Evolutionary conservation across 208 protist species (phyloP), one percentile per base, ranked within the genome.

Genomic region (Wallacemonas sp.): DNA sequence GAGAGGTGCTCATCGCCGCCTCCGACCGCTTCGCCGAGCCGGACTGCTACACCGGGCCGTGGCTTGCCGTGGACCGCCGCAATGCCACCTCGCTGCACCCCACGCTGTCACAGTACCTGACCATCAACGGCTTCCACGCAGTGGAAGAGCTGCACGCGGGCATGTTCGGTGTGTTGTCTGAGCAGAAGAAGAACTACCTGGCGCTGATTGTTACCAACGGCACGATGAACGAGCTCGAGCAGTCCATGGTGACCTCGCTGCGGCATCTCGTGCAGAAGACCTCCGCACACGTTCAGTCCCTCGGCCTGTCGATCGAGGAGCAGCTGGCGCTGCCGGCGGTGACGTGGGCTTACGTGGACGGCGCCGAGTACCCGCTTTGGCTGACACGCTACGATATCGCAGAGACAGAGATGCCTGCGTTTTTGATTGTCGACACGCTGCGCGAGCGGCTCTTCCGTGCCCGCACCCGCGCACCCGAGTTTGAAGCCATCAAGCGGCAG

Each of bases 351-450:
- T 81, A 89, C 66, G 75, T 88, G 5, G 78, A 96, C 61, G 78
- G 64, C 21, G 37, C 38, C 6, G 62, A 38, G 29, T 79, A 79
- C 55, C 44, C 58, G 38, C 48, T 78, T n/a, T 96, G 87, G 85
- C 78, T 52, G 29, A 59, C 34, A 50, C 77, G 78, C 61, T 92
- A 92, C 73, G 67, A 76, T 48, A 70, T 96, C 22, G 58, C 72
- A 36, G 6, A 54, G 48, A 48, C 73, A 9, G 76, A 92, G 29
- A 61, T 93, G 34, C 90, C 90, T 4, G 79, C 86, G n/a, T 65
- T 96, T 32, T 1, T 96, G 36, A 74, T 93, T 32, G 76, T 93
- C 26, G 90, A 95, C 70, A 76, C 83, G 21, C 62, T 75, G 45
- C 83, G 83, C 12, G 72, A 92, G 38, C 81, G 85, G 32, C 66